phyloP scores from a whole-genome alignment of 23 red algal genomes.

The Gracilaria gracilis region DNA sequence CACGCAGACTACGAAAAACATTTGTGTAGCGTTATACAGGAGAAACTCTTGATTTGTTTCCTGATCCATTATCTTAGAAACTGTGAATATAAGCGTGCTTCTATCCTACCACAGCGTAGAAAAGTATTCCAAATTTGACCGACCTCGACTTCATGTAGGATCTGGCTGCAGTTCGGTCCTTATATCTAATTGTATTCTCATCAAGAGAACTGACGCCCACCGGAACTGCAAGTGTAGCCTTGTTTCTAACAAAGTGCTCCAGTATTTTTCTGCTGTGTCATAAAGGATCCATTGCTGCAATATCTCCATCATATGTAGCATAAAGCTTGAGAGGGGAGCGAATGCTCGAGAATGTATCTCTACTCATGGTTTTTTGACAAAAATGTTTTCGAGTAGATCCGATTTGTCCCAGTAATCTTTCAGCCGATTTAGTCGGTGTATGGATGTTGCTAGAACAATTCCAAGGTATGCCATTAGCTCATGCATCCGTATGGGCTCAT shows the following conservation, averaged over 20 bases:
- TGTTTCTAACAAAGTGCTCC: not conserved
- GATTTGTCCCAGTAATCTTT: not conserved
- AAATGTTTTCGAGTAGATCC: not conserved
- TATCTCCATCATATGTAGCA: not conserved
- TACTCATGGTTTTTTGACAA: not conserved
- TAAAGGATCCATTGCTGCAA: not conserved
- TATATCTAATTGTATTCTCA: conserved; percentile 11
- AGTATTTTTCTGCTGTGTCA: not conserved
- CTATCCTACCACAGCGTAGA: conserved; percentile 2
- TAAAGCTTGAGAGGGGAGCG: not conserved
- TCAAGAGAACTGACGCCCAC: not conserved
- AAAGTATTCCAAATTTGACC: not conserved
- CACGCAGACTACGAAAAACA: not conserved
- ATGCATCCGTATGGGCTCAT: not conserved
- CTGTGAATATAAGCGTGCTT: not conserved
- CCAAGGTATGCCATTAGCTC: conserved; percentile 8
- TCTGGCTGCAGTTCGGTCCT: not conserved
- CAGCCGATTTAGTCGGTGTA: not conserved
- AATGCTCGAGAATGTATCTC: not conserved
- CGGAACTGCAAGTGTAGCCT: not conserved
- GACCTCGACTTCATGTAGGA: conserved; percentile 24
- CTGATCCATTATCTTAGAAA: conserved; percentile 4
- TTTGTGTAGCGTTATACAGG: not conserved
- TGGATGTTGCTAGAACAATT: not conserved
- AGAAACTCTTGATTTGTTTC: not conserved